These are phyloP conservation scores for Thielaviopsis punctulata DNA, from an alignment of 2,329 filamentous ascomycete species.

Conservation along the genomic window DNA sequence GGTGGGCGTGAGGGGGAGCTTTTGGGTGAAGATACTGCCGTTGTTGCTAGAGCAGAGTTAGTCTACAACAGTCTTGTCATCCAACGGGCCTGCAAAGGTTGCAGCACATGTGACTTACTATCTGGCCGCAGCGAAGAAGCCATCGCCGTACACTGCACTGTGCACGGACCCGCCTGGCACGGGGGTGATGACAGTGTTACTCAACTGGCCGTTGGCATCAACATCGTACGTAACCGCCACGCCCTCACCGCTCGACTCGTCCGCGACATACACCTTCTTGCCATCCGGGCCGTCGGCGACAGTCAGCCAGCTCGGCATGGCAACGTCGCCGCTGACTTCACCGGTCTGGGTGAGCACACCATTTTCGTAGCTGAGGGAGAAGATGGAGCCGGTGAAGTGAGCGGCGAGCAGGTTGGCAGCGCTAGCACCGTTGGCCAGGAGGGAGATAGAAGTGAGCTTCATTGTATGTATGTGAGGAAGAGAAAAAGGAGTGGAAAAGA, in stretches of 20 bases:
- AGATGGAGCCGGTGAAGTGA: slow-evolving; percentile 14
- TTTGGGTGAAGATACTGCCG: slow-evolving; percentile 27
- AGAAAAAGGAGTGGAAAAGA: background rate
- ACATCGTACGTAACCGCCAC: slow-evolving; percentile 17
- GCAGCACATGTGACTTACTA: slow-evolving; percentile 21
- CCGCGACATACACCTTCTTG: slow-evolving; percentile 13
- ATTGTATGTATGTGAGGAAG: background rate
- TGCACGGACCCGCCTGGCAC: slow-evolving; percentile 24
- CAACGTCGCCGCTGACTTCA: slow-evolving; percentile 12
- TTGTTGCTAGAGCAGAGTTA: slow-evolving; percentile 19
- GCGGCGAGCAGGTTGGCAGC: slow-evolving; percentile 14
- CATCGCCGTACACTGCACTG: slow-evolving; percentile 23
- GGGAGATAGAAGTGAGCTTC: slow-evolving; percentile 5
- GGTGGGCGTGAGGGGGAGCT: slow-evolving; percentile 20
- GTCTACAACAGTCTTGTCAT: background rate
- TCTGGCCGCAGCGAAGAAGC: slow-evolving; percentile 26
- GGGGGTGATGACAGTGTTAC: slow-evolving; percentile 15
- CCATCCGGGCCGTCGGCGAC: slow-evolving; percentile 5
- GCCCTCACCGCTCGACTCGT: slow-evolving; percentile 19
- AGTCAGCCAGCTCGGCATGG: slow-evolving; percentile 14
- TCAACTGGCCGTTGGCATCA: slow-evolving; percentile 17
- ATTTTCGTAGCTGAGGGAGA: slow-evolving; percentile 11
- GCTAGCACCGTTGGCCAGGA: slow-evolving; percentile 9
- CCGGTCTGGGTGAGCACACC: slow-evolving; percentile 9
- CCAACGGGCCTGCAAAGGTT: background rate